These are phyloP conservation scores for Apiospora rasikravindrae DNA, from an alignment of 2,329 filamentous ascomycete genomes.

Conservation along the genomic window DNA sequence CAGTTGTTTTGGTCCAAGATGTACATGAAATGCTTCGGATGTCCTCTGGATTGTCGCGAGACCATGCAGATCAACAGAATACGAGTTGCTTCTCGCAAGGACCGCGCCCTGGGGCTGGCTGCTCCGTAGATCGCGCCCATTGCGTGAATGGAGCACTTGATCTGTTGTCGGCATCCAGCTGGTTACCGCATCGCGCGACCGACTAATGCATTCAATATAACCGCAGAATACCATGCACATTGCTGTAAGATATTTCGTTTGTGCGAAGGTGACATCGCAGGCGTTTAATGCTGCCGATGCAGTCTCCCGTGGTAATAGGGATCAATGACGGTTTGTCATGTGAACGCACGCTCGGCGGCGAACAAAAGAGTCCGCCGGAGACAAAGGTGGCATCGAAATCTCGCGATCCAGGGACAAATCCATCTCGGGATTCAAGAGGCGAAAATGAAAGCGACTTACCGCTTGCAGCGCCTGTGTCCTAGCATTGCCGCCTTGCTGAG, in stretches of 20 bases:
- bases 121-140: neutral
- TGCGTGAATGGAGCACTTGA: neutral
- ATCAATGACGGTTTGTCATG: neutral
- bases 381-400: slow-evolving; percentile 21
- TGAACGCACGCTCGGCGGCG: slow-evolving; percentile 21
- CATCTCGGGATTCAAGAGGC: neutral
- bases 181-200: neutral
- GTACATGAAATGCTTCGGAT: neutral
- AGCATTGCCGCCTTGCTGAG: slow-evolving; percentile 53
- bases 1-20: slow-evolving; percentile 22
- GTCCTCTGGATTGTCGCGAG: neutral
- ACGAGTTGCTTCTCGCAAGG: neutral
- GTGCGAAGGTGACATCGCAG: slow-evolving; percentile 10
- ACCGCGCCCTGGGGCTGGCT: neutral
- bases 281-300: neutral
- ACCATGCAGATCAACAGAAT: neutral
- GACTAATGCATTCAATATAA: neutral
- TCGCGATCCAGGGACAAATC: slow-evolving; percentile 30
- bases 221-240: neutral
- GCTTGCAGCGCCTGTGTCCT: slow-evolving; percentile 76
- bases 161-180: neutral
- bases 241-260: neutral
- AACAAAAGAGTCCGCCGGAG: slow-evolving; percentile 14
- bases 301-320: neutral
- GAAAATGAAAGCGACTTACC: slow-evolving; percentile 59